Evolutionary conservation across 2,329 filamentous ascomycete genomes (phyloP).

Genomic region (Juglanconis sp.): DNA sequence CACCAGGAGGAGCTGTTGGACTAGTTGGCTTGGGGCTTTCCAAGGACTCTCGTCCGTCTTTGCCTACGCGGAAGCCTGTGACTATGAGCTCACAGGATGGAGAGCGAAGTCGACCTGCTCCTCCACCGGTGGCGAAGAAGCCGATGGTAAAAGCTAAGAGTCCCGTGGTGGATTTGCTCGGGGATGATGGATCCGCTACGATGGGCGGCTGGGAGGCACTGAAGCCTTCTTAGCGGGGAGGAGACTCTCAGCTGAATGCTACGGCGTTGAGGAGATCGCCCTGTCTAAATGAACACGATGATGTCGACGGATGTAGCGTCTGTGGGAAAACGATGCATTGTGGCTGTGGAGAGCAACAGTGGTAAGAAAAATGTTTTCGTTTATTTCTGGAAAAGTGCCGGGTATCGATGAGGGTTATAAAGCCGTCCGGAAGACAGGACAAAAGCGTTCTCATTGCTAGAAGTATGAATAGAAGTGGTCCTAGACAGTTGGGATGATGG

Average conservation of each 20-base stretch:
- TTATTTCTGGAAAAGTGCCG: no score
- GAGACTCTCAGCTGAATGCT: not conserved
- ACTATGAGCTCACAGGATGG: slow-evolving; percentile 1
- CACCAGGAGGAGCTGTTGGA: slow-evolving; percentile 16
- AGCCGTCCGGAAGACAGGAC: not conserved
- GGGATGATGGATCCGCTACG: slow-evolving; percentile 40
- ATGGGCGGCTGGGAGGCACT: slow-evolving; percentile 55
- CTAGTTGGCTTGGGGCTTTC: slow-evolving; percentile 12
- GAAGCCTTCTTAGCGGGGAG: slow-evolving; percentile 36
- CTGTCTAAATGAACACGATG: not conserved
- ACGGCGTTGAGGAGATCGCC: not conserved
- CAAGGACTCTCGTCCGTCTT: slow-evolving; percentile 20
- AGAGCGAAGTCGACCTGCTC: not conserved
- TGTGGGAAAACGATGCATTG: not conserved
- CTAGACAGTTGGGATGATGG: no score
- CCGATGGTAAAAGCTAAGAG: slow-evolving; percentile 26
- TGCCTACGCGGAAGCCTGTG: slow-evolving; percentile 18
- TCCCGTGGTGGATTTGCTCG: slow-evolving; percentile 44
- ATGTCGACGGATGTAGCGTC: not conserved
- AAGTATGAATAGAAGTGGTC: not conserved
- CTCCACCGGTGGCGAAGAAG: slow-evolving; percentile 21
- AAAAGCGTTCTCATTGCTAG: not conserved
- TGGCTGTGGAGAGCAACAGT: not conserved
- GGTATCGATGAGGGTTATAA: no score
- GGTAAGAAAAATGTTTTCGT: not conserved